Evolutionary conservation across 2,329 filamentous ascomycete genomes (phyloP), one percentile per base, ranked within the genome.

Genomic region (Pseudogymnoascus sp.): DNA sequence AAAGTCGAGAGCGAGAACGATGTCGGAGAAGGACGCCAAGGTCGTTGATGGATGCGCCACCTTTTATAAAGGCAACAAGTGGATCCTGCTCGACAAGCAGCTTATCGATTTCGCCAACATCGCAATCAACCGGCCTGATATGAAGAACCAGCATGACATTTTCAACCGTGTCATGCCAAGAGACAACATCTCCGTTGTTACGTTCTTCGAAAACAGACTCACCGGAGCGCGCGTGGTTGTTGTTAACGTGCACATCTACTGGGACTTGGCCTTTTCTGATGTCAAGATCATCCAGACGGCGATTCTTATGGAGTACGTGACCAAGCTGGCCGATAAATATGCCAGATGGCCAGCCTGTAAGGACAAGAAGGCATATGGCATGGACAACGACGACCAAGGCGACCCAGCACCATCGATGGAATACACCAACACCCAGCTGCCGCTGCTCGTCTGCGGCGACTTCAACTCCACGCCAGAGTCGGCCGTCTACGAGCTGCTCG

Each of bases 91-190:
- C 23, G 93, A 97, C 78, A 97, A 97, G 79, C 90, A 96, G 73
- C 80, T 96, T 67, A 88, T 99, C 71, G 92, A 97, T 75, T 96
- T 97, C 73, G 88, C 90, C 39, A 89, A 91, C 65, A 90, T 91
- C 64, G 93, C 93, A 68, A 96, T 99, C 76, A 95, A 96, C 73
- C 83, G 95, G 68, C 91, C 93, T 2, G 95, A 97, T 74, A 96
- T 97, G 86, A 97, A 97, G 78, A 91, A 93, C 64, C 91, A 96
- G 71, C 91, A 96, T 73, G 95, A 99, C 71, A 93, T 97, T 64
- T 97, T 96, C 82, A 99, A 99, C 75, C 89, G 95, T 29, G 89
- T 99, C 66, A 97, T 97, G 95, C 93, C 93, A 66, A 91, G 95
- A 77, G 95, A 99, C 80, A 93, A 97, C 74, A 96, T 99, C 75